These are phyloP conservation scores for Fraxinus ornus DNA, from an alignment of 305 asterid genomes.

Conservation along the genomic window DNA sequence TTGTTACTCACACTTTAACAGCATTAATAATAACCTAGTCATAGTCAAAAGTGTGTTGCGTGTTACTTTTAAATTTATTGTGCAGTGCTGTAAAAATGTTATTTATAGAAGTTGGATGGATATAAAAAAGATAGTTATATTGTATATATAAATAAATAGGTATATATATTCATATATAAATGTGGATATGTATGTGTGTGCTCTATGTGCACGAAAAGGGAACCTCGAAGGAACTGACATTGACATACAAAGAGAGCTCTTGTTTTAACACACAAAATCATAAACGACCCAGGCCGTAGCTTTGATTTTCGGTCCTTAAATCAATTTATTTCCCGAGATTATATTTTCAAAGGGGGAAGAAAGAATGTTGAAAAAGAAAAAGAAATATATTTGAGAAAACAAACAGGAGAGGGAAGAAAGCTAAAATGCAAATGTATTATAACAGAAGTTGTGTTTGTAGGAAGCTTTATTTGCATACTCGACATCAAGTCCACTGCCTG, in stretches of 20 bases:
- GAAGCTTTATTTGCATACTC: neutral
- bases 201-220: neutral
- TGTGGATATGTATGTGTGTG: neutral
- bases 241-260: neutral
- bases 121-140: neutral
- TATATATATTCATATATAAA: neutral
- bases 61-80: neutral
- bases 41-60: neutral
- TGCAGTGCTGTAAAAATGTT: neutral
- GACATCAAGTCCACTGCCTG: neutral
- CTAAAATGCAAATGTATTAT: neutral
- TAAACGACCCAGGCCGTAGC: neutral
- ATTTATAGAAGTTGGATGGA: neutral
- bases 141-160: neutral
- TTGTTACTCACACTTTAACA: neutral
- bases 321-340: neutral
- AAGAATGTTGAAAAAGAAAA: neutral
- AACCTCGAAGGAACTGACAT: neutral
- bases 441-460: neutral
- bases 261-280: neutral
- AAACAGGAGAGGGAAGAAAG: neutral
- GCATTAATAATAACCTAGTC: neutral
- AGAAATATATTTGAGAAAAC: neutral
- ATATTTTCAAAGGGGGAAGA: neutral
- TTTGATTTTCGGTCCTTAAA: neutral